phyloP scores from a whole-genome alignment of 805 yeast genomes.

The Ogataea philodendri region DNA sequence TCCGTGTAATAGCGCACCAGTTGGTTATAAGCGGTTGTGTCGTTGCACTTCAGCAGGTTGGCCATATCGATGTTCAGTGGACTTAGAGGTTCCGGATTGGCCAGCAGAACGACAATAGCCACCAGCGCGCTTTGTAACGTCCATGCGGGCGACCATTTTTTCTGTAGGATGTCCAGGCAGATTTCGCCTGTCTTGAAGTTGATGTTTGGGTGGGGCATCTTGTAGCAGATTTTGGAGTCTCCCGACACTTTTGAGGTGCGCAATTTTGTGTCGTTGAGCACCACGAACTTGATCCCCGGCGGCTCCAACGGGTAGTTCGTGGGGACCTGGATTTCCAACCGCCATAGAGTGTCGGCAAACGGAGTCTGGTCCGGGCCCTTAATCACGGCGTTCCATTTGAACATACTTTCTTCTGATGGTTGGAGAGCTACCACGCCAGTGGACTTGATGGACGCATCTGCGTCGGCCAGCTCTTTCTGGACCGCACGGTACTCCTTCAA shows the following conservation, averaged over 20 bases:
- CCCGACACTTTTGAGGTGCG: no score
- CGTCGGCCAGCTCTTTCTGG: conserved; percentile 29
- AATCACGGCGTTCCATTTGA: conserved; percentile 50
- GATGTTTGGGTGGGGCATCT: conserved; percentile 49
- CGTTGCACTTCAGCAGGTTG: conserved; percentile 51
- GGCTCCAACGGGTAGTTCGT: conserved; percentile 56
- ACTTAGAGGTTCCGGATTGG: conserved; percentile 67
- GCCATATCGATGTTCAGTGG: conserved; percentile 73
- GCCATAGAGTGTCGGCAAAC: conserved; percentile 53
- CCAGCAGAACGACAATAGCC: conserved; percentile 56
- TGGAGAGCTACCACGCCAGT: conserved; percentile 39
- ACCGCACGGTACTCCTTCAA: conserved; percentile 36
- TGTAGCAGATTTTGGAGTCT: conserved; percentile 20
- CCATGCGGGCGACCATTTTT: conserved; percentile 76
- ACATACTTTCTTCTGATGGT: conserved; percentile 44
- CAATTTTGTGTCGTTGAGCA: conserved; percentile 13
- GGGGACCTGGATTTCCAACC: conserved; percentile 45
- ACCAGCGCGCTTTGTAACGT: conserved; percentile 51
- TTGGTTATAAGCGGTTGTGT: conserved; percentile 41
- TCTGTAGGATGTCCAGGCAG: conserved; percentile 62
- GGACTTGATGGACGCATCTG: conserved; percentile 21
- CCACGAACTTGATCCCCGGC: conserved; percentile 49
- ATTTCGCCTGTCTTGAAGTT: conserved; percentile 60
- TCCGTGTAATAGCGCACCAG: conserved; percentile 40
- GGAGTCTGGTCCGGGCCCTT: conserved; percentile 53